Base-by-base conservation (phyloP, 495 filamentous ascomycete species). In the Xylaria longipes region DNA sequence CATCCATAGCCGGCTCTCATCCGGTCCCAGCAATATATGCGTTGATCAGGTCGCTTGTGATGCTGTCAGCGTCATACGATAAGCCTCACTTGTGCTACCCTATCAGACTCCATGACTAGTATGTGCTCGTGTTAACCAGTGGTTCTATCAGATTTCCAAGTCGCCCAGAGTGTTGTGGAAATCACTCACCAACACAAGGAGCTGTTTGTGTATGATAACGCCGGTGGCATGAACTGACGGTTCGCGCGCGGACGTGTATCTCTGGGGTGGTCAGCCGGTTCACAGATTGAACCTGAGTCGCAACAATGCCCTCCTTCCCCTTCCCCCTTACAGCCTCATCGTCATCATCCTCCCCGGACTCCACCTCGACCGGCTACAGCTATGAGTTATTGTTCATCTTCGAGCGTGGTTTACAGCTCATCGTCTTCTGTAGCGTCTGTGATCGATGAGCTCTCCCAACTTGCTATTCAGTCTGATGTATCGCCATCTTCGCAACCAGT, bases 141-240 rank as follows among this genome's bases (percentile, higher is more conserved):
- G 33, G 22, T 48, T 46, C 35, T 70, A n/a, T n/a, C 74, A 97
- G 95, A 98, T 84, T 95, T 91, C 80, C 87, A 86, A 72, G 87
- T 94, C 63, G 91, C 91, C 57, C 92, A 95, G 67, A 88, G 91
- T 0, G 90, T 98, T 8, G 95, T 97, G 15, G 92, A 97, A 74
- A 89, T 91, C n/a, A 94, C 93, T 14, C 96, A 98, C 82, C 87
- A 90, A 65, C 89, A 93, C 76, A 94, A 92, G 79, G 82, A 89
- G 64, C 89, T 98, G 60, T 85, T 84, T 60, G 64, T 74, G 6
- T 83, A 75, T 71, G 70, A 66, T 15, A 74, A 79, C 17, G 46
- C 61, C 20, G 63, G 68, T 8, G 77, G 72, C 45, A 77, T 78
- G 71, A 77, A 79, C 75, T 77, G 76, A 79, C 78, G 75, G 64